These are phyloP conservation scores for Torulaspora delbrueckii DNA, from an alignment of 805 yeast genomes.

Conservation along the genomic window DNA sequence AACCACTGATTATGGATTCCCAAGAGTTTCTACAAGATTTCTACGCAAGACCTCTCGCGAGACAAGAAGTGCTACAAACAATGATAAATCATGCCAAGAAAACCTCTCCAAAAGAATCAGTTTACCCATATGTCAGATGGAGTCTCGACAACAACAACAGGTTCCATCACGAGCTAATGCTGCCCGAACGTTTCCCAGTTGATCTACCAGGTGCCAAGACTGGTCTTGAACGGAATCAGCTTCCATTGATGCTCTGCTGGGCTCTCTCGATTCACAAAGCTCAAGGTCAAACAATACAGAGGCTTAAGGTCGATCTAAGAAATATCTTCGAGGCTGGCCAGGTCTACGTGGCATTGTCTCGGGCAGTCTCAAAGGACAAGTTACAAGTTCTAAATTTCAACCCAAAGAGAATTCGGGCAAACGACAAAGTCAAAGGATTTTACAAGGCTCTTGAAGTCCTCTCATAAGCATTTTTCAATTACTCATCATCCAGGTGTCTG, in stretches of 20 bases:
- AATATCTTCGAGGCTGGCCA: conserved; percentile 76
- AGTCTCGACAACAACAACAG: conserved; percentile 27
- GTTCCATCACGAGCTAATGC: conserved; percentile 34
- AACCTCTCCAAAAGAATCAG: conserved; percentile 16
- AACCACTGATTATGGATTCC: conserved; percentile 20
- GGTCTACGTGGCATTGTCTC: conserved; percentile 74
- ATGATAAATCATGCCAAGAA: conserved; percentile 20
- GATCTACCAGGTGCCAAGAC: conserved; percentile 34
- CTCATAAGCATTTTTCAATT: background rate
- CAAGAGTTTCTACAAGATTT: conserved; percentile 29
- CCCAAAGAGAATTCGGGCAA: conserved; percentile 52
- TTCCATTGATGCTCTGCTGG: conserved; percentile 74
- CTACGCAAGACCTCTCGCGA: conserved; percentile 18
- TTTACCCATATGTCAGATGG: conserved; percentile 36
- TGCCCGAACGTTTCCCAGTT: conserved; percentile 38
- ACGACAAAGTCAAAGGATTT: conserved; percentile 56
- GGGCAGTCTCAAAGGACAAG: conserved; percentile 65
- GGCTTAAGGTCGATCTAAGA: conserved; percentile 64
- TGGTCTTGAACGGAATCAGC: conserved; percentile 45
- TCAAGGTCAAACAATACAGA: conserved; percentile 75
- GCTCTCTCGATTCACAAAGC: conserved; percentile 81
- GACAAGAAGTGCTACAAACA: conserved; percentile 15
- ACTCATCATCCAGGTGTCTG: background rate
- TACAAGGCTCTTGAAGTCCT: conserved; percentile 44
- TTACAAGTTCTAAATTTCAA: conserved; percentile 64